Evolutionary conservation across 768 basidiomycete species (phyloP), one percentile per base, ranked within the genome.

Genomic region (Hortiboletus flavorubellus): DNA sequence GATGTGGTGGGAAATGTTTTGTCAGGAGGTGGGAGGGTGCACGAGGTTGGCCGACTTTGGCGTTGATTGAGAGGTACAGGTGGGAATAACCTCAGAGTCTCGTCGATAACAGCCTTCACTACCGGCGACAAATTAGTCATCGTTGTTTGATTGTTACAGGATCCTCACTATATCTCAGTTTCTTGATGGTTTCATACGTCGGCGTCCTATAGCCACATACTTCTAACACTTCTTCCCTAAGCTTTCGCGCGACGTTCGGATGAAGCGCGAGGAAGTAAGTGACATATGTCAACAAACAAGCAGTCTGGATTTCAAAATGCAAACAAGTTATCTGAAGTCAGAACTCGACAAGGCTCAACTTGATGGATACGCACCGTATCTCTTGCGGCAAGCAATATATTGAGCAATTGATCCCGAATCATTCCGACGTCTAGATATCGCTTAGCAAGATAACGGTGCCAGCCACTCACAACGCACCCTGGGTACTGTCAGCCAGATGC

Each of bases 81-180:
- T 4, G 89, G 89, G 72, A 86, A 93, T 2, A 93, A 72, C 16
- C 90, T 78, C 23, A 93, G 75, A 0, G 85, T 85, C 64, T 93
- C 91, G 57, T 91, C 87, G 40, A 92, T 80, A 37, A 91, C 86
- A 11, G 88, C 88, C 55, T 83, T 81, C 75, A 89, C 87, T 83
- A 46, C 54, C 51, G 16, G 26, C 9, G 39, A 49, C 9, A 35
- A n/a, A 49, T 60, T 8, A 64, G 56, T 46, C 12, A 31, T 12
- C 30, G 50, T 31, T 33, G 2, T 57, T 14, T 48, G 39, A 42
- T 44, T 18, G 30, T 62, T n/a, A 31, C 46, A 41, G 12, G 42
- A 49, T 29, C 3, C 80, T 58, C 42, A 90, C 89, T 76, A 65
- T 90, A 89, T 73, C 78, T 85, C 69, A 90, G 72, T 35, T 79